Percentiles rank a stretch among this genome's conserved stretches.
phyloP scores from a whole-genome alignment of 1,284 basidiomycete species.

The Takashimella koratensis region DNA sequence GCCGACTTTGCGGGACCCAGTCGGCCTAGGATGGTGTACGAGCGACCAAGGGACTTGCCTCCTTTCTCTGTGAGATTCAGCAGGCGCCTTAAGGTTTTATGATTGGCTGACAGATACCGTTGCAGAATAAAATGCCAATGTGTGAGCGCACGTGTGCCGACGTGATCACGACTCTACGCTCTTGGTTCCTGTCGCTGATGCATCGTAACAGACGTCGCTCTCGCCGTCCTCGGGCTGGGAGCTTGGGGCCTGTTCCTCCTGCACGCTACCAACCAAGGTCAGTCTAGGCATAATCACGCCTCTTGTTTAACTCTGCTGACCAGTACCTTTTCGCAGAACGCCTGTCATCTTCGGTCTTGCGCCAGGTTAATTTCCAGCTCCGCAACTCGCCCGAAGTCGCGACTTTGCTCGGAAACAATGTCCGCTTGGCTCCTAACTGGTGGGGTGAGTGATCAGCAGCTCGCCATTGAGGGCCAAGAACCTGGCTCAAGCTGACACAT shows the following conservation, averaged over 20 bases:
- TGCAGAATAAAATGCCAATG: constrained; percentile 32
- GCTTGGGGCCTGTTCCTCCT: constrained; percentile 45
- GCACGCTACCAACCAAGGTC: constrained; percentile 47
- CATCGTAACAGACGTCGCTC: constrained; percentile 25
- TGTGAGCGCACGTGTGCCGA: constrained; percentile 23
- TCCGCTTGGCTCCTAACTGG: constrained; percentile 40
- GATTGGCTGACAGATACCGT: background rate
- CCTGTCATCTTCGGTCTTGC: constrained; percentile 43
- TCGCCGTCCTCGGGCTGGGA: constrained; percentile 35
- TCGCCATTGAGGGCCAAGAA: background rate
- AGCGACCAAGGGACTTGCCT: constrained; percentile 35
- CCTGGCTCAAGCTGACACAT: too few species aligned
- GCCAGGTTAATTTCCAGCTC: constrained; percentile 45
- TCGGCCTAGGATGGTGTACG: constrained; percentile 39
- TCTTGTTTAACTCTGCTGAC: background rate
- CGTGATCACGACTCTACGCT: background rate
- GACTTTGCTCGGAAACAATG: constrained; percentile 36
- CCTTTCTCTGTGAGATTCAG: constrained; percentile 35
- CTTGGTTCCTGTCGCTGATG: constrained; percentile 4
- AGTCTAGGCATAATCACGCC: constrained; percentile 3
- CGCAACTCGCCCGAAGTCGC: constrained; percentile 42
- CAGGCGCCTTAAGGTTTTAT: background rate
- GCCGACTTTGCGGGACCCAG: constrained; percentile 34
- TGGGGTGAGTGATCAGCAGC: constrained; percentile 36
- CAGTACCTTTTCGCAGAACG: constrained; percentile 31